Percentiles rank a stretch among this genome's conserved stretches.
These are phyloP conservation scores for Ustulina deusta DNA, from an alignment of 2,329 filamentous ascomycete species.

Conservation along the genomic window DNA sequence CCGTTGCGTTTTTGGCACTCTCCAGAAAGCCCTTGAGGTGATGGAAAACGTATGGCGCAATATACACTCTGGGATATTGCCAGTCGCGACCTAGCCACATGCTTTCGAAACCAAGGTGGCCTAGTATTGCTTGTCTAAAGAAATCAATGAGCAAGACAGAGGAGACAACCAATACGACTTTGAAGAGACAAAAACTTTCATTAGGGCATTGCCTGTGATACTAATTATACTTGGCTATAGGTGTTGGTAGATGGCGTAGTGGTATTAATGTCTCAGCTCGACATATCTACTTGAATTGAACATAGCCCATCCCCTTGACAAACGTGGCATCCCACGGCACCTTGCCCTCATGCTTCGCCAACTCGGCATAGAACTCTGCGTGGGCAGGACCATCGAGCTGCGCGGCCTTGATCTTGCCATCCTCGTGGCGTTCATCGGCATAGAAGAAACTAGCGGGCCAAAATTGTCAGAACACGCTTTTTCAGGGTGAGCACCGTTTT, in stretches of 20 bases:
- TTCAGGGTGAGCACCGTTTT: background rate
- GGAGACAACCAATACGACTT: background rate
- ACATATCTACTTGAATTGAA: constrained; percentile 9
- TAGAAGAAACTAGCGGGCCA: constrained; percentile 52
- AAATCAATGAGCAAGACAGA: background rate
- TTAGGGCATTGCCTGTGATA: background rate
- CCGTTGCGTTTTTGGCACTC: constrained; percentile 57
- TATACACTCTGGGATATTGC: constrained; percentile 27
- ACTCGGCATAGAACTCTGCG: constrained; percentile 25
- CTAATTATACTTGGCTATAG: background rate
- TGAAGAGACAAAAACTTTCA: background rate
- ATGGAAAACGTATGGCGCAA: constrained; percentile 53
- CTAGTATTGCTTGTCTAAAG: constrained; percentile 49
- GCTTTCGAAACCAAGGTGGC: constrained; percentile 49
- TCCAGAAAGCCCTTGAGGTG: constrained; percentile 53
- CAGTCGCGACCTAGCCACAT: constrained; percentile 48
- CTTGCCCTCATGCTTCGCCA: constrained; percentile 25
- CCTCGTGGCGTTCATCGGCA: constrained; percentile 51
- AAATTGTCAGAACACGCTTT: background rate
- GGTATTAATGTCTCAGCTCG: background rate
- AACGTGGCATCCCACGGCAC: constrained; percentile 32
- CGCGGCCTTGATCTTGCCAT: constrained; percentile 47
- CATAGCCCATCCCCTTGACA: constrained; percentile 27
- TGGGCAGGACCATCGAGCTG: constrained; percentile 47
- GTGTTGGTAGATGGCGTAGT: no score